Conservation (phyloP, 2,329 filamentous ascomycete genomes). For the Chaetomium sp. region DNA sequence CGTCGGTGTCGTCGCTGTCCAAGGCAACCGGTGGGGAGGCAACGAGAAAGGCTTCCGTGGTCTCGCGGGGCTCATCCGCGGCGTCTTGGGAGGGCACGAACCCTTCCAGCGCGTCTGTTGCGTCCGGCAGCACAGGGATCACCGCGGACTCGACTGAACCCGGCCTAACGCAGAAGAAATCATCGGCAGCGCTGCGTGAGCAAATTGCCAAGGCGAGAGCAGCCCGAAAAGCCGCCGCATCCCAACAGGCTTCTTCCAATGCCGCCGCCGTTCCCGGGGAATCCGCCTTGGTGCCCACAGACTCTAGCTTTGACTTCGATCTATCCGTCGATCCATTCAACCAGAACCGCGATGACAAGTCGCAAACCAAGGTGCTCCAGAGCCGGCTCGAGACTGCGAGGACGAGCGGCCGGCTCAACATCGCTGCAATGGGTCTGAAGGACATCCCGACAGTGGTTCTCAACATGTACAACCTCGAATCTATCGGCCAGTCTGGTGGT, state of each 20-base stretch:
- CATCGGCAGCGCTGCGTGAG: constrained; percentile 79
- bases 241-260: constrained; percentile 41
- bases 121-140: constrained; percentile 41
- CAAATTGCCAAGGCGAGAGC: constrained; percentile 93
- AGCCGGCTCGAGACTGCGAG: constrained; percentile 74
- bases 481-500: constrained; percentile 61
- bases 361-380: constrained; percentile 67
- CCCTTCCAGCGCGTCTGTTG: constrained; percentile 42
- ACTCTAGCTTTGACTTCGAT: constrained; percentile 60
- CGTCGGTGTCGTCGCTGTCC: constrained; percentile 47
- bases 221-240: constrained; percentile 66
- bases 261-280: constrained; percentile 35
- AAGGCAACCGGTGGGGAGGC: constrained; percentile 39
- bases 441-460: constrained; percentile 81
- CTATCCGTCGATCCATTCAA: constrained; percentile 70
- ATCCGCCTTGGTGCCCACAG: constrained; percentile 50
- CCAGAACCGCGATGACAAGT: constrained; percentile 58
- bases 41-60: constrained; percentile 46
- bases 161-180: constrained; percentile 54
- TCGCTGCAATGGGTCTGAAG: constrained; percentile 79
- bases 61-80: constrained; percentile 44
- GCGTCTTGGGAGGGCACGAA: constrained; percentile 43
- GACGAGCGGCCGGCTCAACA: constrained; percentile 80
- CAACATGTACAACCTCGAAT: constrained; percentile 84
- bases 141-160: constrained; percentile 44